Evolutionary conservation across 2,329 filamentous ascomycete genomes (phyloP).

Genomic region (Aspergillus terreus): DNA sequence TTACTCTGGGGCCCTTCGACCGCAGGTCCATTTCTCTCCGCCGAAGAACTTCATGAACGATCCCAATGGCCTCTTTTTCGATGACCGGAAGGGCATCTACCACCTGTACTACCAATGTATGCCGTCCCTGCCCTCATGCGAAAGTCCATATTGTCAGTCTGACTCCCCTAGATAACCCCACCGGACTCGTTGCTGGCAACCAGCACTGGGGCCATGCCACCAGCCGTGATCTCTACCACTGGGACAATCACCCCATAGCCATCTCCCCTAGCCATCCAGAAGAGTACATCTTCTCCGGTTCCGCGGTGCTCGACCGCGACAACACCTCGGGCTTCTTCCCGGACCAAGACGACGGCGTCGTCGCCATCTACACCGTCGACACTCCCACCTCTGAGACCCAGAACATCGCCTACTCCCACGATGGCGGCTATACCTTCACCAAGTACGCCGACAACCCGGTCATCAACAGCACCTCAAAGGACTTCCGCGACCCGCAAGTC

Average conservation of each 20-base stretch:
- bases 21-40: constrained; percentile 31
- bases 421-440: constrained; percentile 60
- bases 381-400: constrained; percentile 45
- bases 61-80: constrained; percentile 61
- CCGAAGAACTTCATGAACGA: constrained; percentile 48
- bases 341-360: constrained; percentile 58
- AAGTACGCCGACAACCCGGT: constrained; percentile 61
- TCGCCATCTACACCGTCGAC: constrained; percentile 55
- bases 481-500: constrained; percentile 66
- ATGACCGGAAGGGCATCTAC: constrained; percentile 52
- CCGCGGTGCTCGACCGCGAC: constrained; percentile 56
- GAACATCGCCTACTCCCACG: constrained; percentile 58
- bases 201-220: constrained; percentile 68
- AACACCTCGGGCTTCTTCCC: constrained; percentile 66
- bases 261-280: constrained; percentile 47
- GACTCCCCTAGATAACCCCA: constrained; percentile 46
- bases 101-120: constrained; percentile 64
- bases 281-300: constrained; percentile 52
- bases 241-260: constrained; percentile 62
- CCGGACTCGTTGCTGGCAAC: constrained; percentile 50
- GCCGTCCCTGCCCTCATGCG: background rate
- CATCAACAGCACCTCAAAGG: constrained; percentile 50
- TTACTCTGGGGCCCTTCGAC: constrained; percentile 21
- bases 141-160: background rate
- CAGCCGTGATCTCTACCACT: constrained; percentile 59